Conservation (phyloP, 2,329 filamentous ascomycete genomes). For the Scedosporium apiospermum region DNA sequence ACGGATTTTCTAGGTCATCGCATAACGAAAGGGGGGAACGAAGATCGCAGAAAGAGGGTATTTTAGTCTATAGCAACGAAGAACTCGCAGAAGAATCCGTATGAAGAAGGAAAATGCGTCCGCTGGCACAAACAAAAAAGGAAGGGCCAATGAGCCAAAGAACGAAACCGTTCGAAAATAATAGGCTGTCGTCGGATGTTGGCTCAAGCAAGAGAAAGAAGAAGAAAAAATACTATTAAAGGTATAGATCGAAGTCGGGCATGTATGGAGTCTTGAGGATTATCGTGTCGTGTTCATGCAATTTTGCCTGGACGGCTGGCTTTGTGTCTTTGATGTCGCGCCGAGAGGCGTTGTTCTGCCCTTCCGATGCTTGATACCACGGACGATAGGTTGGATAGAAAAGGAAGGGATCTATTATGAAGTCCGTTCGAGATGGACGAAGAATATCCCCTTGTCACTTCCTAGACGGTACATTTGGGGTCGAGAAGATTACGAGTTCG, state of each 20-base stretch:
- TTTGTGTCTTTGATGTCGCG: background rate
- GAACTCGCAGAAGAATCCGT: background rate
- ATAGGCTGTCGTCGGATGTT: background rate
- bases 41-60: background rate
- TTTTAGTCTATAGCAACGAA: background rate
- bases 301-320: background rate
- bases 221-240: background rate
- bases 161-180: background rate
- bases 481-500: background rate
- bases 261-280: background rate
- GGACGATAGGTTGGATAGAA: background rate
- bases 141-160: background rate
- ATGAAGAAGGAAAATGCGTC: background rate
- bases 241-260: background rate
- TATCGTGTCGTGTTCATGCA: background rate
- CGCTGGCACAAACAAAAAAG: background rate
- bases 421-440: background rate
- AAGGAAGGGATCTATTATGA: background rate
- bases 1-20: background rate
- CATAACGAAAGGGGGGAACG: background rate
- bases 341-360: background rate
- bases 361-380: background rate
- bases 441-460: background rate
- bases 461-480: background rate
- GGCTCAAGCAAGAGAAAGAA: background rate